Evolutionary conservation across 768 basidiomycete genomes (phyloP), one percentile per base, ranked within the genome.

Genomic region (Russula vinacea): DNA sequence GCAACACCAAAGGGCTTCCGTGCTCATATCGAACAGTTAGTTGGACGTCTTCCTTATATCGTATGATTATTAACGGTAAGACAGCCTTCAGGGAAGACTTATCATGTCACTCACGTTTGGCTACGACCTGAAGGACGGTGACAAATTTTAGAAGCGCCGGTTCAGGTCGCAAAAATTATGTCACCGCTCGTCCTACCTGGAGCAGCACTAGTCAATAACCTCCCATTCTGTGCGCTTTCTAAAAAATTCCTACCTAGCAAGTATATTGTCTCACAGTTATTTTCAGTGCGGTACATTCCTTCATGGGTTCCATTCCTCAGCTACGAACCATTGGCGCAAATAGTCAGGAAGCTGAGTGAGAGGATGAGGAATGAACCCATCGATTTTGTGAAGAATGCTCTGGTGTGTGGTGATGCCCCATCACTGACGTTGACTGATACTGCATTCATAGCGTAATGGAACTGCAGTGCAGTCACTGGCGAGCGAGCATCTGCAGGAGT

Each of bases 181-280:
- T 11, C 42, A 8, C 33, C 0, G 2, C 9, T 54, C 8, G 1
- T 40, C 14, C 4, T 60, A 7, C 67, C 67, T n/a, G 62, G 62
- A 5, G 40, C 62, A 10, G 19, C 40, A 10, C 13, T 66, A 4
- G 55, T 58, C 2, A 63, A 67, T 33, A 24, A 52, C 17, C 19
- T 67, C 35, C 66, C 62, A 33, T 54, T 67, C 33, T n/a, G 66
- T 67, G 10, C 9, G 62, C 5, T 10, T n/a, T n/a, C n/a, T n/a
- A n/a, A n/a, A n/a, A n/a, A n/a, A n/a, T n/a, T n/a, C n/a, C n/a
- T n/a, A n/a, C n/a, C n/a, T n/a, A n/a, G n/a, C n/a, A n/a, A n/a
- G n/a, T n/a, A n/a, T n/a, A n/a, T n/a, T n/a, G n/a, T n/a, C 42
- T 42, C n/a, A 64, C n/a, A 1, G 16, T 7, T 8, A 16, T 37